phyloP scores from a whole-genome alignment of 441 rosid genomes.

The Populus hybrid region DNA sequence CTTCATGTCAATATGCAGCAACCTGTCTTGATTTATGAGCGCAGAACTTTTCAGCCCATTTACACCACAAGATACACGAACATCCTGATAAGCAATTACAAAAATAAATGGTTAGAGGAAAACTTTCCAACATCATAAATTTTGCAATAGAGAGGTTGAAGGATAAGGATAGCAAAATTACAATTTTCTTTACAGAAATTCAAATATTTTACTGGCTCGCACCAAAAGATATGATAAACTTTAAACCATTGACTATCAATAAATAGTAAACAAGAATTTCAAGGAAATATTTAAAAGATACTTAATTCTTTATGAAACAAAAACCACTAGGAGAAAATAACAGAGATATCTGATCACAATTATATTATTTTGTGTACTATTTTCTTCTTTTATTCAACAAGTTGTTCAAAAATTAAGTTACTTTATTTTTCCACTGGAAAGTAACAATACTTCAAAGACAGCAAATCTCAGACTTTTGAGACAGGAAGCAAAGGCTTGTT shows the following conservation, averaged over 20 bases:
- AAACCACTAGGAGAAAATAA: not conserved
- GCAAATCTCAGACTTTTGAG: not conserved
- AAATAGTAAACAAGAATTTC: not conserved
- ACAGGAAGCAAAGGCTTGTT: not conserved
- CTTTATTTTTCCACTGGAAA: not conserved
- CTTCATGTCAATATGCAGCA: constrained; percentile 40
- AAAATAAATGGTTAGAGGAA: constrained; percentile 20
- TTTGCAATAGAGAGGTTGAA: not conserved
- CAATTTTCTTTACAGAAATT: not conserved
- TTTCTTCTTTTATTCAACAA: not conserved
- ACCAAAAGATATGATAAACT: not conserved
- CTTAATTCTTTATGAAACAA: not conserved
- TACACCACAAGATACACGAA: constrained; percentile 30
- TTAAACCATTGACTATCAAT: not conserved
- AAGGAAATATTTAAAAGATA: not conserved
- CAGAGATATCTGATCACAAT: not conserved
- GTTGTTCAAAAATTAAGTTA: not conserved
- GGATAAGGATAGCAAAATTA: not conserved
- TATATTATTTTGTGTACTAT: not conserved
- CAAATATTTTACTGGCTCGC: not conserved
- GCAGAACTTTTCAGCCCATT: constrained; percentile 42
- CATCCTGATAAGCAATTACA: constrained; percentile 46
- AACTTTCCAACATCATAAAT: not conserved
- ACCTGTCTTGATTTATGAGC: constrained; percentile 37
- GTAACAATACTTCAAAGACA: not conserved